phyloP scores from a whole-genome alignment of 2,329 filamentous ascomycete genomes.

The Penicillium olsonii region DNA sequence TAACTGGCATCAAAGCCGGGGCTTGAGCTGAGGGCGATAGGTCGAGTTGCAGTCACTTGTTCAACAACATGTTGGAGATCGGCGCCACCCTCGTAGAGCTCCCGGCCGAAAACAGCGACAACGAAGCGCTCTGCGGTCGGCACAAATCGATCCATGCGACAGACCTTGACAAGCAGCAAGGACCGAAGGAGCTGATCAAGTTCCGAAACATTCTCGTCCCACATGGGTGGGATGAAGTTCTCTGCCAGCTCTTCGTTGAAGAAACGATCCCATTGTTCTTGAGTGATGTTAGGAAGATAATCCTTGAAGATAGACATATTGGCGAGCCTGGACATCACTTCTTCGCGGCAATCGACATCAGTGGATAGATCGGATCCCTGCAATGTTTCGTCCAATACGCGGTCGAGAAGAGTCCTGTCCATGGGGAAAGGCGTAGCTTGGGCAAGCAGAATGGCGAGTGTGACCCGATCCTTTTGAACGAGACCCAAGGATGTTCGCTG shows the following conservation, averaged over 20 bases:
- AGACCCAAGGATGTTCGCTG: slow-evolving; percentile 90
- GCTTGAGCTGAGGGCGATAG: slow-evolving; percentile 89
- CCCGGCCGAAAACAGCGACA: slow-evolving; percentile 76
- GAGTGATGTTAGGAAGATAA: slow-evolving; percentile 63
- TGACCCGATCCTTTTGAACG: slow-evolving; percentile 91
- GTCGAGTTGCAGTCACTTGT: slow-evolving; percentile 79
- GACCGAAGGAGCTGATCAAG: slow-evolving; percentile 78
- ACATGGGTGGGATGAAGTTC: slow-evolving; percentile 74
- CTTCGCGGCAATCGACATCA: slow-evolving; percentile 62
- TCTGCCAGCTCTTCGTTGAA: slow-evolving; percentile 84
- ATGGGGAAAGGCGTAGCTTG: slow-evolving; percentile 96
- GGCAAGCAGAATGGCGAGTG: slow-evolving; percentile 89
- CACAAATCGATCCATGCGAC: slow-evolving; percentile 93
- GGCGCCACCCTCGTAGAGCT: slow-evolving; percentile 79
- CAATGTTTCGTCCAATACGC: slow-evolving; percentile 76
- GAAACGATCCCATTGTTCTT: slow-evolving; percentile 77
- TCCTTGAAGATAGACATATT: slow-evolving; percentile 74
- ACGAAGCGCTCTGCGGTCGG: slow-evolving; percentile 92
- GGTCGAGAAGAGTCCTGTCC: slow-evolving; percentile 86
- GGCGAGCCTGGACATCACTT: slow-evolving; percentile 67
- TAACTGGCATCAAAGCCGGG: slow-evolving; percentile 98
- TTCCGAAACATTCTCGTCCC: slow-evolving; percentile 64
- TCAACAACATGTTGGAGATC: slow-evolving; percentile 83
- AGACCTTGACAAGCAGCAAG: slow-evolving; percentile 89
- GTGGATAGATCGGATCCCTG: slow-evolving; percentile 78